Conservation (phyloP, 2,329 filamentous ascomycete species). For the Laburnicola sp. region DNA sequence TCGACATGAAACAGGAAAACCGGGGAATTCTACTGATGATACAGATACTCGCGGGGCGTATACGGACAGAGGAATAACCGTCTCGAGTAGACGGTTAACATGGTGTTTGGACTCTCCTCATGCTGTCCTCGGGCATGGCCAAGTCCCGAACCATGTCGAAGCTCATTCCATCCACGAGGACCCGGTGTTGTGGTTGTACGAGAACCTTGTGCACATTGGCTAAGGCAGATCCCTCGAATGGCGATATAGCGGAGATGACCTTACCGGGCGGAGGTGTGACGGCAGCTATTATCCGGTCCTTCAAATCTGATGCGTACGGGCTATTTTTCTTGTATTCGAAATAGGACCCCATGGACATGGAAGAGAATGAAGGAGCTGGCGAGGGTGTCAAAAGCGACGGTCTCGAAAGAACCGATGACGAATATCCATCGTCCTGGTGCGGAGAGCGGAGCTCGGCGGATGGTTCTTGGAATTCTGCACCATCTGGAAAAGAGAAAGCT, state of each 20-base stretch:
- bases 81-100: slow-evolving; percentile 19
- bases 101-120: slow-evolving; percentile 27
- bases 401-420: slow-evolving; percentile 27
- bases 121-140: slow-evolving; percentile 20
- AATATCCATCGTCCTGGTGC: slow-evolving; percentile 23
- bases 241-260: slow-evolving; percentile 35
- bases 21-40: slow-evolving; percentile 19
- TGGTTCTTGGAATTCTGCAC: slow-evolving; percentile 17
- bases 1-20: slow-evolving; percentile 15
- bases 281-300: slow-evolving; percentile 35
- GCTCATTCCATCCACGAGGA: slow-evolving; percentile 41
- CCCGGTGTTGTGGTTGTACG: slow-evolving; percentile 37
- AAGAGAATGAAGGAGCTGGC: slow-evolving; percentile 38
- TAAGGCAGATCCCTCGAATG: slow-evolving; percentile 36
- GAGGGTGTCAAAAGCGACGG: slow-evolving; percentile 35
- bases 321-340: slow-evolving; percentile 38
- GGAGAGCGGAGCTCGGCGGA: slow-evolving; percentile 9
- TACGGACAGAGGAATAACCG: too few species aligned
- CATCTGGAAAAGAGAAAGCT: slow-evolving; percentile 26
- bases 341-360: slow-evolving; percentile 35
- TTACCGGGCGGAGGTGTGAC: slow-evolving; percentile 34
- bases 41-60: slow-evolving; percentile 10
- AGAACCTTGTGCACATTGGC: slow-evolving; percentile 37
- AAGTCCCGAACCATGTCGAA: slow-evolving; percentile 42
- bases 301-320: slow-evolving; percentile 27